Evolutionary conservation across 1,284 basidiomycete genomes (phyloP), one percentile per base, ranked within the genome.

Genomic region (Anthracocystis panici-leucophaei): DNA sequence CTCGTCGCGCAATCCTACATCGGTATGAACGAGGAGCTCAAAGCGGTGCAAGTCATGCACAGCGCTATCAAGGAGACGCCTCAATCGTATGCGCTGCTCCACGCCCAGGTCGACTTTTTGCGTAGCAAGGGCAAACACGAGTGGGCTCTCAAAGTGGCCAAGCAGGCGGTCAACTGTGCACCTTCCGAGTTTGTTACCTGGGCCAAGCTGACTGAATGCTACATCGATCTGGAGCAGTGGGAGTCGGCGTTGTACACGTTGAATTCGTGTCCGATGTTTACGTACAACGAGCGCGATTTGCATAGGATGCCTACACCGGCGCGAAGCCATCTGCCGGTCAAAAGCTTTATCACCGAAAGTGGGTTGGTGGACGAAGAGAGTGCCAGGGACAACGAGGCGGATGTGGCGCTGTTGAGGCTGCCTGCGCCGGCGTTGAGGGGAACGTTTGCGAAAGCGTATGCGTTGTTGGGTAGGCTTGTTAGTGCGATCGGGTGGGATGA

Each of bases 201-300:
- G 96, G 95, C 97, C 79, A 99, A 98, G 87, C 87, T 98, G 68
- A 95, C 96, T 0, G 94, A 97, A 77, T 88, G 95, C 68, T 97
- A 96, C 85, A 95, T 97, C 58, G 94, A 97, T 67, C 87, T 94
- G 53, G 91, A 90, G 14, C 91, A 95, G 84, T 98, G 90, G 85
- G 93, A 97, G 82, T 79, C 78, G 89, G 94, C 96, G 0, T 88
- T 99, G 14, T 89, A 98, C 42, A 98, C 96, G 1, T 90, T 99
- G 67, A 99, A 99, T 85, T 98, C 96, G 41, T 99, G 97, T 87
- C 96, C 96, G 0, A 99, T 99, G 96, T 99, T 99, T 87, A 98
- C 96, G 2, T 99, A 93, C 87, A 97, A 97, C 84, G 96, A 97
- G 60, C 91, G 95, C 18, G 97, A 99, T 86, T 88, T 92, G 11